Percentiles rank a stretch among this genome's conserved stretches.
Conservation (phyloP, 352 stramenopile species). For the Globisporangium takayamanum region DNA sequence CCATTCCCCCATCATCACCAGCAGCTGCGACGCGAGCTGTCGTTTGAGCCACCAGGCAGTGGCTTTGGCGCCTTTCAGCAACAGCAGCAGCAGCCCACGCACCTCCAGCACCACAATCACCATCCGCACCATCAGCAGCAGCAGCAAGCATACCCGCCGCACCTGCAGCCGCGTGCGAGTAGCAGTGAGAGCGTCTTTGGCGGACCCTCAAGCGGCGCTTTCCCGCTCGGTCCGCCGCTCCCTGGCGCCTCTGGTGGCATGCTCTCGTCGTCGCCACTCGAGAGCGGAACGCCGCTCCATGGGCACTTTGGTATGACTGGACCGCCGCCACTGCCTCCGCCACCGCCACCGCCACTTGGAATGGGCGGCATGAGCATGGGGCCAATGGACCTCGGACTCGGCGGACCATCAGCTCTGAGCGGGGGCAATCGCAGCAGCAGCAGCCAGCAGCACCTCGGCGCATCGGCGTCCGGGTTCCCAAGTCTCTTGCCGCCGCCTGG, state of each 20-base stretch:
- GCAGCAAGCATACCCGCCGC: no score
- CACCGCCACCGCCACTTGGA: slow-evolving; percentile 7
- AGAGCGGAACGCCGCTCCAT: slow-evolving; percentile 3
- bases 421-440: background rate
- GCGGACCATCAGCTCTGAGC: background rate
- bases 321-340: slow-evolving; percentile 8
- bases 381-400: slow-evolving; percentile 1
- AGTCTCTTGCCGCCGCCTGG: background rate
- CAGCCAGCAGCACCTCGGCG: background rate
- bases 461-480: no score
- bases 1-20: slow-evolving; percentile 2
- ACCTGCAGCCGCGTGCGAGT: background rate
- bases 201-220: background rate
- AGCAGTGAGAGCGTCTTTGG: slow-evolving; percentile 2
- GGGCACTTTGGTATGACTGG: slow-evolving; percentile 10
- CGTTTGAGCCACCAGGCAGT: slow-evolving; percentile 1
- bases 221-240: slow-evolving; percentile 2
- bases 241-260: background rate
- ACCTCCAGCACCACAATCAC: background rate
- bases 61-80: slow-evolving; percentile 1
- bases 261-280: slow-evolving; percentile 1
- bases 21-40: background rate
- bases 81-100: slow-evolving; percentile 1
- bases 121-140: background rate
- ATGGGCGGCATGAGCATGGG: slow-evolving; percentile 6